Evolutionary conservation across 352 stramenopile species (phyloP).

Genomic region (Phytophthora lateralis): DNA sequence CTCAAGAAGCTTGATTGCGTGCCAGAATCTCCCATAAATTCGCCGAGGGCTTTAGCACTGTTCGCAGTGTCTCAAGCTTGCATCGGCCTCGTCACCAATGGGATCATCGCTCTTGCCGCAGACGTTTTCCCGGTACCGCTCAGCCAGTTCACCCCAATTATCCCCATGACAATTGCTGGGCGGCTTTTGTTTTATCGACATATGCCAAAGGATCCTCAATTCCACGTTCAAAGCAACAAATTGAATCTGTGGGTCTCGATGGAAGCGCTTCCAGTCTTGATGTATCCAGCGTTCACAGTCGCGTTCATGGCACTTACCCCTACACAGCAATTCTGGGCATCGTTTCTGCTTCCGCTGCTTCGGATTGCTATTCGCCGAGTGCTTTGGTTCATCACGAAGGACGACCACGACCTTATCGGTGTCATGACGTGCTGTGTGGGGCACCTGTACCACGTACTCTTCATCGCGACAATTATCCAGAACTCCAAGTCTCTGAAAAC

Average conservation of each 20-base stretch:
- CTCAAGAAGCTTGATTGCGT: slow-evolving; percentile 29
- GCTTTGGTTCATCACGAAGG: slow-evolving; percentile 21
- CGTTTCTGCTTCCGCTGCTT: slow-evolving; percentile 30
- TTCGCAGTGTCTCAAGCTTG: slow-evolving; percentile 20
- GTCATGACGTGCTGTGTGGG: slow-evolving; percentile 22
- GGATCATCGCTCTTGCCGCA: slow-evolving; percentile 11
- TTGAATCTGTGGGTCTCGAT: slow-evolving; percentile 11
- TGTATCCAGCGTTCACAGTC: slow-evolving; percentile 36
- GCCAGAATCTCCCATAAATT: slow-evolving; percentile 14
- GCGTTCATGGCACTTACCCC: slow-evolving; percentile 30
- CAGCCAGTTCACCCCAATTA: slow-evolving; percentile 21
- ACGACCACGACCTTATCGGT: slow-evolving; percentile 29
- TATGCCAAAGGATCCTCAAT: slow-evolving; percentile 7
- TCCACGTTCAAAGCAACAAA: slow-evolving; percentile 17
- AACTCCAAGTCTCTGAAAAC: slow-evolving; percentile 37
- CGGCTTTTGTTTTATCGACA: slow-evolving; percentile 11
- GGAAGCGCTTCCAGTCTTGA: slow-evolving; percentile 24
- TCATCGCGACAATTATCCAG: slow-evolving; percentile 38
- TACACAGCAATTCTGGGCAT: slow-evolving; percentile 27
- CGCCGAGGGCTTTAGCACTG: slow-evolving; percentile 3
- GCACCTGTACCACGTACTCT: slow-evolving; percentile 46
- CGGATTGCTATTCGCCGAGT: slow-evolving; percentile 24
- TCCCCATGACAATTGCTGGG: slow-evolving; percentile 9
- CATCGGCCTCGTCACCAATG: slow-evolving; percentile 23
- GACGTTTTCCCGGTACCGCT: slow-evolving; percentile 43